Conservation (phyloP, 1,139 yeast species). For the Zygosaccharomyces sapae region DNA sequence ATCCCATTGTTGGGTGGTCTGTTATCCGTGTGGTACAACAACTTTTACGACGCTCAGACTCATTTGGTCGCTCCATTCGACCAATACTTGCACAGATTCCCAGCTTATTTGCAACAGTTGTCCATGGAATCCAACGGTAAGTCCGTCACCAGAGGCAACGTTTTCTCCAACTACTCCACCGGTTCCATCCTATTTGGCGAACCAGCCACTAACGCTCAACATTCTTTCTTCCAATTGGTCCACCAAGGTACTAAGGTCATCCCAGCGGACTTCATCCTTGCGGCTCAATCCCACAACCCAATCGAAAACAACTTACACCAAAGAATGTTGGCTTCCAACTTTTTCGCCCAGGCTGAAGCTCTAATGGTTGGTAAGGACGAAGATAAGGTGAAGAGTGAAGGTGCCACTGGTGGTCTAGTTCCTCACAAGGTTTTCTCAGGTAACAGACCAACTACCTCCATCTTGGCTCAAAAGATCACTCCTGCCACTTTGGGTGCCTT, state of each 20-base stretch:
- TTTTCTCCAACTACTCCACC: conserved; percentile 88
- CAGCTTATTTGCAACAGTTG: conserved; percentile 96
- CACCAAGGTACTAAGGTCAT: conserved; percentile 98
- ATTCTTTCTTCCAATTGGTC: conserved; percentile 97
- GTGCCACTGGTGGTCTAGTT: conserved; percentile 76
- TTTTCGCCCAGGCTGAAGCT: conserved; percentile 97
- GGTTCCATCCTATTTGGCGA: conserved; percentile 96
- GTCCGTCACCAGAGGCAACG: conserved; percentile 88
- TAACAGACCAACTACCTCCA: conserved; percentile 98
- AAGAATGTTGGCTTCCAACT: conserved; percentile 95
- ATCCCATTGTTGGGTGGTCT: conserved; percentile 92
- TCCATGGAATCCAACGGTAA: conserved; percentile 99
- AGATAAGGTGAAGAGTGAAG: conserved; percentile 81
- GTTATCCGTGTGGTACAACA: conserved; percentile 95
- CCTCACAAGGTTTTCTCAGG: conserved; percentile 97
- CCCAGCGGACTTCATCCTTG: conserved; percentile 93
- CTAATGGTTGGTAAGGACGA: conserved; percentile 93
- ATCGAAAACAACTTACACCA: conserved; percentile 91
- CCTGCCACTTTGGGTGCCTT: conserved; percentile 94
- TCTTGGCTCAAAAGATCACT: conserved; percentile 89
- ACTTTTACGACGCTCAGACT: conserved; percentile 96
- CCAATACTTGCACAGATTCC: conserved; percentile 98
- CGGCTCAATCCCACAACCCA: conserved; percentile 98
- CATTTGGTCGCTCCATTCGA: conserved; percentile 98
- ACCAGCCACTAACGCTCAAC: conserved; percentile 98